A percentile compares a stretch with the other conserved stretches of the same genome.
These are phyloP conservation scores for Penicillium crustosum DNA, from an alignment of 2,329 filamentous ascomycete species.

Conservation along the genomic window DNA sequence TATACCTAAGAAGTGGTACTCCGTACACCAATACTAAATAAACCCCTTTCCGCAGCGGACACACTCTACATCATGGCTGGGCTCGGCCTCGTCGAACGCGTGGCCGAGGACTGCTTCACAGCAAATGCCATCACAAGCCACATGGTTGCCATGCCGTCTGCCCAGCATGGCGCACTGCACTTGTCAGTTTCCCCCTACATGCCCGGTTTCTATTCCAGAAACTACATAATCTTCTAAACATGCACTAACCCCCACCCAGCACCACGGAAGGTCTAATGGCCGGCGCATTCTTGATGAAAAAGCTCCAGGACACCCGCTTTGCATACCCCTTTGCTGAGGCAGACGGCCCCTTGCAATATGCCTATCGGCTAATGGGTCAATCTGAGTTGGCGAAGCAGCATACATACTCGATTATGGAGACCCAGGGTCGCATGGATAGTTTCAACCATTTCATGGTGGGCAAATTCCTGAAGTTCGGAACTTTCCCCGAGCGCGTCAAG, in stretches of 20 bases:
- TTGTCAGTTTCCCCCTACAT: constrained; percentile 29
- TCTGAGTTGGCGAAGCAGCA: constrained; percentile 31
- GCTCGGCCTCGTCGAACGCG: constrained; percentile 35
- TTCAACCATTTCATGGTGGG: constrained; percentile 44
- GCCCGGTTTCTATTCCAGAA: not conserved
- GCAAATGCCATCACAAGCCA: constrained; percentile 38
- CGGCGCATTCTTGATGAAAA: constrained; percentile 38
- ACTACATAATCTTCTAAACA: not conserved
- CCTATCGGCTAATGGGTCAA: constrained; percentile 34
- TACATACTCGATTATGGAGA: constrained; percentile 40
- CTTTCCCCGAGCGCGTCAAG: constrained; percentile 33
- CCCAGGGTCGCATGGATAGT: constrained; percentile 39
- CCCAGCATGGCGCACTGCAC: constrained; percentile 40
- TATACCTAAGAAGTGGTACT: not conserved
- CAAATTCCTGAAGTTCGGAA: constrained; percentile 39
- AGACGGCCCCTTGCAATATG: constrained; percentile 38
- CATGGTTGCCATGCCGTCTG: constrained; percentile 36
- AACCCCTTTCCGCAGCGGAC: constrained; percentile 31
- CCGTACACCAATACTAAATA: constrained; percentile 5
- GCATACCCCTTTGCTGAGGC: constrained; percentile 37
- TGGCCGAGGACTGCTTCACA: constrained; percentile 32
- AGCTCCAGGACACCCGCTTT: constrained; percentile 36
- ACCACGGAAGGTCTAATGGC: constrained; percentile 39
- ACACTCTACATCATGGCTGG: constrained; percentile 40
- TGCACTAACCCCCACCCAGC: constrained; percentile 8